These are phyloP conservation scores for Fraxinus nigra DNA, from an alignment of 305 asterid species.

Conservation along the genomic window DNA sequence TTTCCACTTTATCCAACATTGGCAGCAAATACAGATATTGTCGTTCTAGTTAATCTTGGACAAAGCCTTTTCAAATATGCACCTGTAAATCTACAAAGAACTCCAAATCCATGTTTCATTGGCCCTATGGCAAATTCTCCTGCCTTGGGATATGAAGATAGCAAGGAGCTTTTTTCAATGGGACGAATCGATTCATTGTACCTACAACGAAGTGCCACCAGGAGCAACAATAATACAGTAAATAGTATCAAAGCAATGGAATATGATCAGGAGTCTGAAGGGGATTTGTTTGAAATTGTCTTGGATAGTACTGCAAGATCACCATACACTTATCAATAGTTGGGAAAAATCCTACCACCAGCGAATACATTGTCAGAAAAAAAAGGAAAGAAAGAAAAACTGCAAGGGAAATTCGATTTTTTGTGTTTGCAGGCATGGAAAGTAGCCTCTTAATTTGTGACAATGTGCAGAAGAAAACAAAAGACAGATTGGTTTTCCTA, in stretches of 20 bases:
- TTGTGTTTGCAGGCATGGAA: background rate
- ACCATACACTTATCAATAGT: constrained; percentile 30
- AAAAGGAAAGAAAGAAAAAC: background rate
- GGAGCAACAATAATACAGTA: constrained; percentile 58
- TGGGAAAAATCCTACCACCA: background rate
- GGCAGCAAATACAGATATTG: constrained; percentile 48
- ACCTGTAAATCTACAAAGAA: constrained; percentile 55
- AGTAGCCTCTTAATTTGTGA: constrained; percentile 3
- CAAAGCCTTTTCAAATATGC: constrained; percentile 54
- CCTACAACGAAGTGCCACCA: constrained; percentile 44
- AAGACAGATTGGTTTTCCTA: background rate
- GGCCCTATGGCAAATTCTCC: constrained; percentile 47
- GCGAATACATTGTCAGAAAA: background rate
- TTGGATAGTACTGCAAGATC: constrained; percentile 61
- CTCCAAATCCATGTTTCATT: constrained; percentile 68
- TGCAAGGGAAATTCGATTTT: background rate
- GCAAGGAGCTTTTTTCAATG: constrained; percentile 83
- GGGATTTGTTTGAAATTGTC: constrained; percentile 77
- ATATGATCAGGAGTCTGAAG: constrained; percentile 72
- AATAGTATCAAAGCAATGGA: constrained; percentile 46
- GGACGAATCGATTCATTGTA: constrained; percentile 77
- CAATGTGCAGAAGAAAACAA: constrained; percentile 2
- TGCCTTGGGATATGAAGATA: constrained; percentile 47
- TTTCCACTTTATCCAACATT: constrained; percentile 67
- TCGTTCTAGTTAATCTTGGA: constrained; percentile 62